Base-by-base conservation (phyloP, 2,329 filamentous ascomycete genomes). In the Pseudogymnoascus sp. region DNA sequence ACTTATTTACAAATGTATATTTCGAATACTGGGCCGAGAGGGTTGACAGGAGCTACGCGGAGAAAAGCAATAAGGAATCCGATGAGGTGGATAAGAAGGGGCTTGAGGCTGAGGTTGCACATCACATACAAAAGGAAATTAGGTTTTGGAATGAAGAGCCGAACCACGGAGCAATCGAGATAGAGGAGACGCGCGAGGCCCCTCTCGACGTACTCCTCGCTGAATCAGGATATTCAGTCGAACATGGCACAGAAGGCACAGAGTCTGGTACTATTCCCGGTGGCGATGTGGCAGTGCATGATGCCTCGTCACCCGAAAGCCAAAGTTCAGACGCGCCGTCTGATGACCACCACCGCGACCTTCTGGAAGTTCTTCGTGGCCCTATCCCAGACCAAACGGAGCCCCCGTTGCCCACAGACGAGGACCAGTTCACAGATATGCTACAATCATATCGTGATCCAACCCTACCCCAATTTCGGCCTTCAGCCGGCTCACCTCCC, bases 401-500 rank as follows among this genome's bases (percentile, higher is more conserved):
- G 19, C 50, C 50, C 29, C 50, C 50, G 16, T 56, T 56, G 50
- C 50, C 50, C 16, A 56, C 50, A n/a, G 50, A 56, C 16, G 50
- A 56, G 16, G 50, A 56, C n/a, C 29, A 35, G 6, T 56, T 33
- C 10, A 56, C 50, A 21, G 50, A 56, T 33, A 33, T n/a, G 38
- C 6, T 26, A 61, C 16, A 68, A 69, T 33, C 24, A 65, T 72
- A 77, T 42, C 75, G 77, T 6, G 87, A 90, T 68, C 84, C 84
- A 6, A 89, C 86, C 0, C 78, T 89, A 73, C 87, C 87, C 7
- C 87, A 90, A 68, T 88, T 88, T 70, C 80, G 84, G 5, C 86
- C 50, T 14, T 56, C 50, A 56, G n/a, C 29, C 11, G 26, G 6
- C 33, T 56, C 50, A 14, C 86, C n/a, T 82, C 87, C 67, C 62